Conservation (phyloP, 2,329 filamentous ascomycete species). For the Xylaria sp. region DNA sequence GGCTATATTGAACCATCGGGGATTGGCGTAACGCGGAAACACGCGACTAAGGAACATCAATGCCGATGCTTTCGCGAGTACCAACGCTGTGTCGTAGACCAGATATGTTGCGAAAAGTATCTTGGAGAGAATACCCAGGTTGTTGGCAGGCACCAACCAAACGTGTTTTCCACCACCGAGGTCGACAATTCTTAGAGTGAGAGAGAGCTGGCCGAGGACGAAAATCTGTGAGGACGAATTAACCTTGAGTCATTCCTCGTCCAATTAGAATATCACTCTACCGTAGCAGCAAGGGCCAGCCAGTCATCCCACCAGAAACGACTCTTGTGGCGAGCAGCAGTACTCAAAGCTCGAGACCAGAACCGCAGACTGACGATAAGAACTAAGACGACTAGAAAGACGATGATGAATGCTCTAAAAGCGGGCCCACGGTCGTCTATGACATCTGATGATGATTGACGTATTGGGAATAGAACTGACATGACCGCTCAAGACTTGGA, state of each 20-base stretch:
- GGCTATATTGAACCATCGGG: constrained; percentile 6
- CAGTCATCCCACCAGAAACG: constrained; percentile 26
- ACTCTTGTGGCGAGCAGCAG: not conserved
- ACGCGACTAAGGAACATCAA: constrained; percentile 15
- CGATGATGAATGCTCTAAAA: constrained; percentile 4
- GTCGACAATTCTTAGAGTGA: constrained; percentile 3
- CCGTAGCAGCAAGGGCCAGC: constrained; percentile 14
- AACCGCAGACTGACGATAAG: not conserved
- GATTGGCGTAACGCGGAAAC: constrained; percentile 3
- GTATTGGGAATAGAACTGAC: too few species aligned
- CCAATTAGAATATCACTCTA: too few species aligned
- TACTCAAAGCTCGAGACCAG: constrained; percentile 2
- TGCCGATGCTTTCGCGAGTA: not conserved
- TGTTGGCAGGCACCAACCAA: too few species aligned
- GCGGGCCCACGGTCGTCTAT: constrained; percentile 10
- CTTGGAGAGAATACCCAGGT: too few species aligned
- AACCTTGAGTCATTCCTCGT: too few species aligned
- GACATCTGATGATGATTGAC: too few species aligned
- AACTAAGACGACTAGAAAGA: not conserved
- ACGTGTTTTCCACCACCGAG: constrained; percentile 14
- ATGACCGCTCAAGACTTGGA: too few species aligned
- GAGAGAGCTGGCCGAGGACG: not conserved
- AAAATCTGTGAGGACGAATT: constrained; percentile 6
- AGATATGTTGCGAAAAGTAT: not conserved
- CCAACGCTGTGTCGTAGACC: not conserved